Evolutionary conservation across 1,284 basidiomycete species (phyloP).

Genomic region (Calocybe gambosa): DNA sequence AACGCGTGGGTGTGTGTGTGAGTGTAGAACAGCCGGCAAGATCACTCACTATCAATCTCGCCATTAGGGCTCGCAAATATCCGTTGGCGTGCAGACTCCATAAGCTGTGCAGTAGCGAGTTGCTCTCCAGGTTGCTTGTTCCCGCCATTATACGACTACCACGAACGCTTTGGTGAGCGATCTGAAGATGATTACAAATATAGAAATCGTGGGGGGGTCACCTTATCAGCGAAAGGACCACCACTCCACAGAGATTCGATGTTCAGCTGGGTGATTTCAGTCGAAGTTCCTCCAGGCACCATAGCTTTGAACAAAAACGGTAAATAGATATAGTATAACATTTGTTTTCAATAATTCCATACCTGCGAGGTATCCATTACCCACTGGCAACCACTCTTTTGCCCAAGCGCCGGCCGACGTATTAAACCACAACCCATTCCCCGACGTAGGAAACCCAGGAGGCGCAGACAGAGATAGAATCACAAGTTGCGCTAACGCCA

Average conservation of each 20-base stretch:
- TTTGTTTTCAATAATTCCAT: not conserved
- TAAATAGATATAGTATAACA: slow-evolving; percentile 3
- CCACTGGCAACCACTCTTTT: slow-evolving; percentile 57
- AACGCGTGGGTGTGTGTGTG: not conserved
- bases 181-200: not conserved
- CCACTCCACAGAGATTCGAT: slow-evolving; percentile 73
- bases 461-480: slow-evolving; percentile 30
- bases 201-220: slow-evolving; percentile 20
- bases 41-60: slow-evolving; percentile 47
- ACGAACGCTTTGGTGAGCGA: slow-evolving; percentile 1
- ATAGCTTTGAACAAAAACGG: slow-evolving; percentile 41
- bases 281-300: slow-evolving; percentile 53
- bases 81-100: slow-evolving; percentile 46
- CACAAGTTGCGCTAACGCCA: slow-evolving; percentile 19
- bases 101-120: slow-evolving; percentile 37
- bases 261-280: slow-evolving; percentile 62
- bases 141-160: slow-evolving; percentile 64
- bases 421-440: slow-evolving; percentile 69
- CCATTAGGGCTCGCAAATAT: slow-evolving; percentile 57
- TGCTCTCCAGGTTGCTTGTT: slow-evolving; percentile 49
- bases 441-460: slow-evolving; percentile 56
- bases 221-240: slow-evolving; percentile 63
- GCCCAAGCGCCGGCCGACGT: slow-evolving; percentile 49
- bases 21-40: no score
- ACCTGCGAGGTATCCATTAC: slow-evolving; percentile 72